Evolutionary conservation across 768 basidiomycete species (phyloP), one percentile per base, ranked within the genome.

Genomic region (Xerocomus brunneocitrinus): DNA sequence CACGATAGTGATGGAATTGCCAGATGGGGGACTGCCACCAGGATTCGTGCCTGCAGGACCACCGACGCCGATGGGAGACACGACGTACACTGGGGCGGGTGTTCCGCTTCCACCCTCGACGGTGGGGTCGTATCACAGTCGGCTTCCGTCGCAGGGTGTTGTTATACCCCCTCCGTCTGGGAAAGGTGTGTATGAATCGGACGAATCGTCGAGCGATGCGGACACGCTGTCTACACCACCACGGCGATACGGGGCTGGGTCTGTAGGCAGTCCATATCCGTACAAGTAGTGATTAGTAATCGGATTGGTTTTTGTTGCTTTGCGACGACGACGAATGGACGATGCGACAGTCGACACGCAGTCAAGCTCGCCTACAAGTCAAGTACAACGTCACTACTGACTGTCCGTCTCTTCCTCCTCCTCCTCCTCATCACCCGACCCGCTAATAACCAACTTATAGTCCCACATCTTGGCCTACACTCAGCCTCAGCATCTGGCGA

Each of bases 401-500:
- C 3, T 81, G 79, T 80, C 48, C 24, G 80, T 63, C 4, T n/a
- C 6, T 5, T 10, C 24, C 5, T 4, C 5, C 3, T 5, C 5
- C 4, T 16, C 19, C 27, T 39, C 13, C 28, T 25, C 19, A 19
- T 25, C 19, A 19, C 19, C 19, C 19, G 19, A 19, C 19, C 19
- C 19, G 19, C 19, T 19, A 19, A 19, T 19, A 19, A 19, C 19
- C 19, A 19, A 19, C 19, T 19, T 19, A 19, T 19, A 91, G 89
- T 89, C 61, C 84, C 87, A 32, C 84, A 82, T 60, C 83, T 89
- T 36, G 87, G 87, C 39, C 72, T 91, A 1, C 89, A 91, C 63
- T 80, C 85, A 22, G 89, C 88, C 35, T 86, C 88, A 13, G 84
- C 81, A 5, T 82, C 85, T 27, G 95, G 95, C 49, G 93, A 99